These are phyloP conservation scores for Puya raimondii DNA, from an alignment of 176 grass and related monocot genomes.

Conservation along the genomic window DNA sequence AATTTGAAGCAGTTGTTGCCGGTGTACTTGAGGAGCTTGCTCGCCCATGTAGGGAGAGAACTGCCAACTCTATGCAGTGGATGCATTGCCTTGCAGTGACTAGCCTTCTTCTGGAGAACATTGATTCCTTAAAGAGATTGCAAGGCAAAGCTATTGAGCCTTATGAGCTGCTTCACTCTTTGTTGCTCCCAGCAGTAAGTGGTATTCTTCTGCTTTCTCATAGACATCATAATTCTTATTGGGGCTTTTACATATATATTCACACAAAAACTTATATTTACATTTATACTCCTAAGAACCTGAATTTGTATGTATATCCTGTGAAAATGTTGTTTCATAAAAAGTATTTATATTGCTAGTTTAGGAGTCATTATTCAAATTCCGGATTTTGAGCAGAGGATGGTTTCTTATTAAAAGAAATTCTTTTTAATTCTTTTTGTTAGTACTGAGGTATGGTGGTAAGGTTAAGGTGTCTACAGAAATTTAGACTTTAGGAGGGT, in stretches of 20 bases:
- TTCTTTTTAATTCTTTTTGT: too few relatives aligned
- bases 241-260: too few relatives aligned
- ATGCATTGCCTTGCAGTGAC: conserved; percentile 79
- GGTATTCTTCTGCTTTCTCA: background rate
- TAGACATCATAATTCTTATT: background rate
- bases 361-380: too few relatives aligned
- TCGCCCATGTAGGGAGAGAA: conserved; percentile 78
- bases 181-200: conserved; percentile 91
- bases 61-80: conserved; percentile 73
- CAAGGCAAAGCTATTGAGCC: conserved; percentile 54
- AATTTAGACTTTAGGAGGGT: too few relatives aligned
- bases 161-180: conserved; percentile 64
- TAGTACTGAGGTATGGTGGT: too few relatives aligned
- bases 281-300: too few relatives aligned
- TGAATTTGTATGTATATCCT: background rate
- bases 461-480: too few relatives aligned
- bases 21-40: conserved; percentile 49
- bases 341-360: too few relatives aligned
- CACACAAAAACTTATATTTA: too few relatives aligned
- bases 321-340: too few relatives aligned
- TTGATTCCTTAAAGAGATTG: conserved; percentile 40
- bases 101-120: conserved; percentile 84
- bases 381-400: too few relatives aligned
- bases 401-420: too few relatives aligned
- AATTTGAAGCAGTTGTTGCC: conserved; percentile 70